Evolutionary conservation across 108 stramenopile genomes (phyloP).

Genomic region (Nitzschia sp.): DNA sequence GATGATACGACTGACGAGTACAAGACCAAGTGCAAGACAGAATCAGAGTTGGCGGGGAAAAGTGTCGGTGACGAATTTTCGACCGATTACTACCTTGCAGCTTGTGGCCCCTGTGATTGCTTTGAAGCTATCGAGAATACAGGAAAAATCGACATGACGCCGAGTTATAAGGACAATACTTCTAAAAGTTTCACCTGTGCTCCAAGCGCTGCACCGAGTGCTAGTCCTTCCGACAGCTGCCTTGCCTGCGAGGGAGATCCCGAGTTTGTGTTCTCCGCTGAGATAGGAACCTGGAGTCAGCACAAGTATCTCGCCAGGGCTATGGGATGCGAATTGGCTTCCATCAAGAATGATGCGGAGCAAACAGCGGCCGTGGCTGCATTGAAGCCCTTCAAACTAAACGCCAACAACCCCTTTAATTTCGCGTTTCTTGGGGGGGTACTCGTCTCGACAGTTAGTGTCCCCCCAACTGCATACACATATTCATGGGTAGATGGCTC

Average conservation of each 20-base stretch:
- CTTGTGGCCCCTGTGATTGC: not conserved
- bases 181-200: no score
- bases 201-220: not conserved
- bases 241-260: not conserved
- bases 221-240: not conserved
- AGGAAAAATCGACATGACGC: not conserved
- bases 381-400: not conserved
- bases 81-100: not conserved
- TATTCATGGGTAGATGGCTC: not conserved
- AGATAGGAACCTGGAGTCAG: not conserved
- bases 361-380: not conserved
- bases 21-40: no score
- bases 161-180: no score
- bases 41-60: no score
- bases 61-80: not conserved
- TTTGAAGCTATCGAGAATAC: not conserved
- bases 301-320: not conserved
- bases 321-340: not conserved
- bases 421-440: not conserved
- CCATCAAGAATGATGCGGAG: not conserved
- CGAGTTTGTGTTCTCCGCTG: not conserved
- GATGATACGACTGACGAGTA: no score
- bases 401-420: not conserved
- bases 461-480: not conserved
- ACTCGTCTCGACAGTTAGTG: not conserved